Evolutionary conservation across 192 early-diverging fungal genomes (phyloP).

Genomic region (Phycomyces nitens): DNA sequence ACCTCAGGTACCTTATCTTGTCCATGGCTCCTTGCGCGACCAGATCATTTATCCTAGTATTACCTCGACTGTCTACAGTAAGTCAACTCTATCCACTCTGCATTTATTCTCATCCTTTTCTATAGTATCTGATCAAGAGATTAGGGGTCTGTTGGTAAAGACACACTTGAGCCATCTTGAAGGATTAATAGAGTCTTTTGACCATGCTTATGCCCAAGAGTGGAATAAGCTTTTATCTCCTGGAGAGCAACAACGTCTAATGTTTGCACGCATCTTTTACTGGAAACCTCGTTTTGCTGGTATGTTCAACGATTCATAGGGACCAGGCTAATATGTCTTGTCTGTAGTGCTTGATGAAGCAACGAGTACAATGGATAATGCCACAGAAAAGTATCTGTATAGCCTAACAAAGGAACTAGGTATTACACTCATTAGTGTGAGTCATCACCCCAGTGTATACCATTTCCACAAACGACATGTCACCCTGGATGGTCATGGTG

Average conservation of each 20-base stretch:
- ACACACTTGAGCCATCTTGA: constrained; percentile 41
- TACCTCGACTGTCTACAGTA: constrained; percentile 27
- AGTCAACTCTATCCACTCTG: no score
- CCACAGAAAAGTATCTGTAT: constrained; percentile 54
- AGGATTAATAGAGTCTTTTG: constrained; percentile 36
- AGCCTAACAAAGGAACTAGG: constrained; percentile 53
- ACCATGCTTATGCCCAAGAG: constrained; percentile 41
- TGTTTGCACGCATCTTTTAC: constrained; percentile 67
- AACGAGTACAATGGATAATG: constrained; percentile 62
- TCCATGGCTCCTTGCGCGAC: constrained; percentile 58
- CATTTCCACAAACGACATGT: constrained; percentile 48
- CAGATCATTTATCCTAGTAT: constrained; percentile 62
- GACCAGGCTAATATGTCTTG: constrained; percentile 17
- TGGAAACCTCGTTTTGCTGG: constrained; percentile 71
- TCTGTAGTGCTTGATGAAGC: constrained; percentile 61
- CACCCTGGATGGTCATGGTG: constrained; percentile 37
- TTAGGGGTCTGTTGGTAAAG: constrained; percentile 31
- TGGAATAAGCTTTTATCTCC: constrained; percentile 73
- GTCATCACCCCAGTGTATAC: constrained; percentile 62
- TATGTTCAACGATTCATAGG: constrained; percentile 18
- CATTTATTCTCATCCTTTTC: no score
- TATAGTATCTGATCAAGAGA: constrained; percentile 44
- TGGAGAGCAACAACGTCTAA: constrained; percentile 71
- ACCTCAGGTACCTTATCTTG: constrained; percentile 65
- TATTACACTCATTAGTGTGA: constrained; percentile 89